These are phyloP conservation scores for Leccinum variabile DNA, from an alignment of 1,284 basidiomycete species.

Conservation along the genomic window DNA sequence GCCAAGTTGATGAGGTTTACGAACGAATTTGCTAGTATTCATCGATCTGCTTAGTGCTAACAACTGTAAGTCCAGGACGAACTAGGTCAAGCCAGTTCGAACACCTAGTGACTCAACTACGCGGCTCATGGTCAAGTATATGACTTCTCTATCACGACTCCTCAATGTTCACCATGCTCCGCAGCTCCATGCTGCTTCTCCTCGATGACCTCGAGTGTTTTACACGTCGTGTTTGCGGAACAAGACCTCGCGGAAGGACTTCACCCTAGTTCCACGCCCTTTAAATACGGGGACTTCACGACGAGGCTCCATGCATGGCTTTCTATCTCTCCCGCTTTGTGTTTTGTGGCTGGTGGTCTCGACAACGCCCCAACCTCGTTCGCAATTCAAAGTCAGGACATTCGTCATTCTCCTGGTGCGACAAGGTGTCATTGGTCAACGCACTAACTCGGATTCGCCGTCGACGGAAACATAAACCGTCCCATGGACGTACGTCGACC, in stretches of 20 bases:
- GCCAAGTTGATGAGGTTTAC: neutral
- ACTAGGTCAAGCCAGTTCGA: constrained; percentile 9
- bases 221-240: constrained; percentile 21
- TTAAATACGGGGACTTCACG: constrained; percentile 34
- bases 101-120: constrained; percentile 3
- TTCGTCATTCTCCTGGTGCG: constrained; percentile 39
- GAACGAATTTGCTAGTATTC: neutral
- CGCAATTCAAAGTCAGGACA: constrained; percentile 39
- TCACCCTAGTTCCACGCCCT: constrained; percentile 22
- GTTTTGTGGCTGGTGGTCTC: constrained; percentile 34
- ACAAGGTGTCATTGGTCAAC: constrained; percentile 38
- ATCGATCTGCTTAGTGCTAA: neutral
- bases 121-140: constrained; percentile 9
- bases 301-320: constrained; percentile 40
- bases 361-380: constrained; percentile 32
- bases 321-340: constrained; percentile 37
- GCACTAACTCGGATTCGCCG: constrained; percentile 37
- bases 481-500: constrained; percentile 13
- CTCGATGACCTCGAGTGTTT: constrained; percentile 24
- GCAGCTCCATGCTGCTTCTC: constrained; percentile 27
- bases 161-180: constrained; percentile 18
- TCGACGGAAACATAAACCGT: constrained; percentile 19
- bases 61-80: constrained; percentile 1
- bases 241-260: constrained; percentile 20
- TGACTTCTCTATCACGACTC: constrained; percentile 20